Percentiles rank a stretch among this genome's conserved stretches.
phyloP scores from a whole-genome alignment of 768 basidiomycete genomes.

The Lentinula guzmanii region DNA sequence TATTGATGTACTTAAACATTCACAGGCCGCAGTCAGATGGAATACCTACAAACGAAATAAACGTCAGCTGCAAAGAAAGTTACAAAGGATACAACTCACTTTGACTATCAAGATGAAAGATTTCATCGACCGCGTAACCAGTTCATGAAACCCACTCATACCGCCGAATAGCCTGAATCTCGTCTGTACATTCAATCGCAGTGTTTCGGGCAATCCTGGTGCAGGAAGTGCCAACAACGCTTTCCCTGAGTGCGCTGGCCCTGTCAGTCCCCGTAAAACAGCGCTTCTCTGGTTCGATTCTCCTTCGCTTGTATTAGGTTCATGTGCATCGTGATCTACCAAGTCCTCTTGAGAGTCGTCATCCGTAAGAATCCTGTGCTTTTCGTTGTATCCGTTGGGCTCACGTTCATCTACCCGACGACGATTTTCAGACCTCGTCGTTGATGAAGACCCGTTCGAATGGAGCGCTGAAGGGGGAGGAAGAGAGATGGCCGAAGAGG shows the following conservation, averaged over 20 bases:
- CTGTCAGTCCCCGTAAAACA: too few species aligned
- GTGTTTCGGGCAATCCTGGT: neutral
- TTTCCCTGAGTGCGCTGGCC: neutral
- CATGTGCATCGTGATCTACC: neutral
- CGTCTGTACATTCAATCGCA: neutral
- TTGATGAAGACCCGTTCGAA: neutral
- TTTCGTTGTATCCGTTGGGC: neutral
- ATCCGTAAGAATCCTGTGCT: neutral
- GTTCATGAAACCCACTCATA: neutral
- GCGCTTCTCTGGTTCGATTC: neutral
- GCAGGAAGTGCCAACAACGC: neutral
- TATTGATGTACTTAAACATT: neutral
- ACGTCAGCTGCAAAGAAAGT: neutral
- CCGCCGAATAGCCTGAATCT: too few species aligned
- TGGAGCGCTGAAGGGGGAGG: neutral
- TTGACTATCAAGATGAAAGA: conserved; percentile 22
- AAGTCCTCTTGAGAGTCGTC: neutral
- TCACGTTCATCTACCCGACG: neutral
- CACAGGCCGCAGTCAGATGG: conserved; percentile 14
- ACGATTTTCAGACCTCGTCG: neutral
- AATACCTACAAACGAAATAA: neutral
- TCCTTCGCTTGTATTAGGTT: neutral
- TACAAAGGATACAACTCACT: conserved; percentile 11
- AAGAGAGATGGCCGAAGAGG: neutral
- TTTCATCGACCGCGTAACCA: conserved; percentile 17